Evolutionary conservation across 176 grass and related monocot genomes (phyloP).

Genomic region (Cymbopogon citratus): DNA sequence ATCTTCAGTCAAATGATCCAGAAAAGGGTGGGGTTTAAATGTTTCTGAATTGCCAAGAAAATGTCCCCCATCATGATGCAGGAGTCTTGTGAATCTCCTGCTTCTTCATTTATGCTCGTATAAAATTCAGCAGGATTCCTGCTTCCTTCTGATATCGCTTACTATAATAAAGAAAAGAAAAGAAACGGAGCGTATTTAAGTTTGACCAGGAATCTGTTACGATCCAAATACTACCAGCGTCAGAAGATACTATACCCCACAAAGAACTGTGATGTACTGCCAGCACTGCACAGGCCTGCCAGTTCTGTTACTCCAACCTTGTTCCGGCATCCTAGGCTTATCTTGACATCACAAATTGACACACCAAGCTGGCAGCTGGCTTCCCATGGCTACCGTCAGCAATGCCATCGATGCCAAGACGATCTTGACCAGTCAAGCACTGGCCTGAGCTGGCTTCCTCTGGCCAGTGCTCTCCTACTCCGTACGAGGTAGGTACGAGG

Average conservation of each 20-base stretch:
- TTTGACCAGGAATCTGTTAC: slow-evolving; percentile 25
- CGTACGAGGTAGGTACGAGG: no score
- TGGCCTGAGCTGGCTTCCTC: no score
- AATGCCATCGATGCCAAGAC: slow-evolving; percentile 22
- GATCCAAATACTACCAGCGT: slow-evolving; percentile 25
- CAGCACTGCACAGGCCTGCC: slow-evolving; percentile 6
- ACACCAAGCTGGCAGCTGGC: slow-evolving; percentile 1
- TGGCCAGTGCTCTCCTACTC: no score
- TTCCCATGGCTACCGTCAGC: slow-evolving; percentile 8
- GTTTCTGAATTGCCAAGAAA: slow-evolving; percentile 1
- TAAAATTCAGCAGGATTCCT: neutral
- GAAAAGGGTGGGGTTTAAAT: neutral
- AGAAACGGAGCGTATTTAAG: neutral
- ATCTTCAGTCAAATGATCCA: neutral
- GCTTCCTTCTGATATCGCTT: neutral
- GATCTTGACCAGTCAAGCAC: slow-evolving; percentile 46
- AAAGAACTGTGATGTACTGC: neutral
- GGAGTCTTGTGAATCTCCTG: neutral
- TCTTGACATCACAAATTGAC: slow-evolving; percentile 28
- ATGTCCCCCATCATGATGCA: neutral
- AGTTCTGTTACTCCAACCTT: slow-evolving; percentile 19
- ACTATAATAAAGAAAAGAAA: no score
- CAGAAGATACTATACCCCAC: neutral
- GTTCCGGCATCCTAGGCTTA: slow-evolving; percentile 23
- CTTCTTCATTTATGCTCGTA: neutral